Percentiles rank a stretch among this genome's conserved stretches.
These are phyloP conservation scores for Aureobasidium vineae DNA, from an alignment of 2,329 filamentous ascomycete genomes.

Conservation along the genomic window DNA sequence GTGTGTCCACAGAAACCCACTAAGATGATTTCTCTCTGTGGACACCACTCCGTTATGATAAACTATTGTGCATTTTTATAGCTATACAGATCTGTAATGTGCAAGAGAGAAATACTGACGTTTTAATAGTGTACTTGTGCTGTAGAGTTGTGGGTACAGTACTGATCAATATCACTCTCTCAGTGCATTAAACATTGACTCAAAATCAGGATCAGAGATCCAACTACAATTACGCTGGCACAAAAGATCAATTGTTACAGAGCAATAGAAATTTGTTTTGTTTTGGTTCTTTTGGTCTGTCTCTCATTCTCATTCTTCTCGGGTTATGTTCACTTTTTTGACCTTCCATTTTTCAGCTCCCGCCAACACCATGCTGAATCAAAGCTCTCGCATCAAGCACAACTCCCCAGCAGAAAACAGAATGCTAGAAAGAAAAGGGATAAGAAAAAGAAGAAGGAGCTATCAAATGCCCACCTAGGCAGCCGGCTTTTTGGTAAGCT, in stretches of 20 bases:
- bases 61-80: neutral
- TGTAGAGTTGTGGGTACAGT: too few relatives aligned
- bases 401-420: neutral
- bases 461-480: neutral
- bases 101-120: too few relatives aligned
- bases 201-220: too few relatives aligned
- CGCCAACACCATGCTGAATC: constrained; percentile 25
- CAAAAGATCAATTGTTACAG: too few relatives aligned
- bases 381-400: neutral
- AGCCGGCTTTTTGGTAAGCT: constrained; percentile 26
- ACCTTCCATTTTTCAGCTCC: neutral
- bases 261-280: constrained; percentile 5
- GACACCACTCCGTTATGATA: neutral
- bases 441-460: neutral
- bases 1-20: neutral
- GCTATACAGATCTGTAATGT: too few relatives aligned
- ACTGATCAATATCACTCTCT: too few relatives aligned
- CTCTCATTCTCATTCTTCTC: neutral
- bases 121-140: too few relatives aligned
- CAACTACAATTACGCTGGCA: too few relatives aligned
- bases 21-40: neutral
- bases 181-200: too few relatives aligned
- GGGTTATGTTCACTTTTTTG: constrained; percentile 14
- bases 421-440: neutral
- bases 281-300: neutral